Evolutionary conservation across 1,284 basidiomycete genomes (phyloP).

Genomic region (Marasmius oreades): DNA sequence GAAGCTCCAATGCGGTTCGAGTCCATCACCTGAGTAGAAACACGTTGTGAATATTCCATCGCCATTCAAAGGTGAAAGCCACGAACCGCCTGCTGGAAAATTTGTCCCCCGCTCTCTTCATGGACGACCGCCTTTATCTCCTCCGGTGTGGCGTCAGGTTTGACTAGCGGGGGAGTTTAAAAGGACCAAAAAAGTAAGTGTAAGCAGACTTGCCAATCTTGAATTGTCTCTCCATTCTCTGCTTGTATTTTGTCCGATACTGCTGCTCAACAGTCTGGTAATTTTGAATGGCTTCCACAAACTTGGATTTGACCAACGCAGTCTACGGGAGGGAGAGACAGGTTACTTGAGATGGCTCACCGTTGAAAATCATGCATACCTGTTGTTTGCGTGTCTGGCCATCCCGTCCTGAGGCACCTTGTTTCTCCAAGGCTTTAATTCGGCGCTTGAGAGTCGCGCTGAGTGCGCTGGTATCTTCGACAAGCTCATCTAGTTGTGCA

Average conservation of each 20-base stretch:
- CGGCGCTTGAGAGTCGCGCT: conserved; percentile 74
- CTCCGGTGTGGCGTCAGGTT: conserved; percentile 91
- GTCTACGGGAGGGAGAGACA: conserved; percentile 40
- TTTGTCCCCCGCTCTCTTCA: conserved; percentile 82
- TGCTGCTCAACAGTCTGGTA: conserved; percentile 93
- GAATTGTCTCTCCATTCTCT: conserved; percentile 93
- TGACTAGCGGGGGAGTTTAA: conserved; percentile 50
- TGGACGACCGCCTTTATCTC: conserved; percentile 87
- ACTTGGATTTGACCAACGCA: conserved; percentile 76
- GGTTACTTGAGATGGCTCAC: conserved; percentile 1
- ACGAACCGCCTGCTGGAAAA: conserved; percentile 92
- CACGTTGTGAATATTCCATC: conserved; percentile 1
- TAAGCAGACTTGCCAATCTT: conserved; percentile 68
- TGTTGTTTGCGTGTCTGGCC: conserved; percentile 83
- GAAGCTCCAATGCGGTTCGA: conserved; percentile 92
- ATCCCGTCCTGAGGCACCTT: conserved; percentile 70
- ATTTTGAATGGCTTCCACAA: conserved; percentile 81
- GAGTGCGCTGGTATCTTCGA: conserved; percentile 75
- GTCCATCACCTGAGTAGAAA: conserved; percentile 66
- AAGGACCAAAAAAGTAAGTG: conserved; percentile 2
- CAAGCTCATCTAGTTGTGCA: conserved; percentile 67
- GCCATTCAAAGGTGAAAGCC: background rate
- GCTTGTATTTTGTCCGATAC: conserved; percentile 90
- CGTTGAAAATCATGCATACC: conserved; percentile 36
- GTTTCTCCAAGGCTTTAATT: conserved; percentile 75